Base-by-base conservation (phyloP, 306 rosid species). In the Myrica gale region DNA sequence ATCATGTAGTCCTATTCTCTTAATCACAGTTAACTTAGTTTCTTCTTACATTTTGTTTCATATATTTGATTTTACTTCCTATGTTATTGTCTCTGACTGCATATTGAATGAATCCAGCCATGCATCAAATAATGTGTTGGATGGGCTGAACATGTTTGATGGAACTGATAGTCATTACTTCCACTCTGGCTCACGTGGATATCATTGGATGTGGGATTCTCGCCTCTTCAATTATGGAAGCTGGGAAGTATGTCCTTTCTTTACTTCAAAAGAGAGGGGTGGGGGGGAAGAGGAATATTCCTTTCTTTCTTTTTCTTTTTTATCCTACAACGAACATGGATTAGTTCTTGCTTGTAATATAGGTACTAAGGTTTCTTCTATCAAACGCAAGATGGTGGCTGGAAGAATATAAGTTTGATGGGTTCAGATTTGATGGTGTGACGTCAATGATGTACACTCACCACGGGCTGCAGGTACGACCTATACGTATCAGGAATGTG, bases 141-240 rank as follows among this genome's bases (percentile, higher is more conserved):
- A 96, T 82, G 99, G 99, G 74, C 87, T 96, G 82, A 90, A 96
- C 89, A 88, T 88, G 99, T 92, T 96, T 74, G 99, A 96, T 83
- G 99, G 99, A 83, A 92, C 99, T 62, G 98, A 92, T 84, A 17
- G 87, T 79, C 99, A 92, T 69, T 96, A 96, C 78, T 96, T 96
- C 86, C 96, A 96, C 88, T 79, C 97, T 81, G 99, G 99, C 52
- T 78, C 98, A 58, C 97, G 96, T 32, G 99, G 99, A 77, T 88
- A 96, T 87, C 99, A 96, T 79, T 96, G 99, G 99, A 89, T 96
- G 96, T 96, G 99, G 99, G 99, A 96, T 75, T 96, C 99, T 87
- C 99, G 99, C 74, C 96, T 96, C 86, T 96, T 96, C 75, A 96
- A 96, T 82, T 96, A 96, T 81, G 99, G 98, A 89, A 92, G 93